phyloP scores from a whole-genome alignment of 495 filamentous ascomycete species.

The Aspergillus diversus region DNA sequence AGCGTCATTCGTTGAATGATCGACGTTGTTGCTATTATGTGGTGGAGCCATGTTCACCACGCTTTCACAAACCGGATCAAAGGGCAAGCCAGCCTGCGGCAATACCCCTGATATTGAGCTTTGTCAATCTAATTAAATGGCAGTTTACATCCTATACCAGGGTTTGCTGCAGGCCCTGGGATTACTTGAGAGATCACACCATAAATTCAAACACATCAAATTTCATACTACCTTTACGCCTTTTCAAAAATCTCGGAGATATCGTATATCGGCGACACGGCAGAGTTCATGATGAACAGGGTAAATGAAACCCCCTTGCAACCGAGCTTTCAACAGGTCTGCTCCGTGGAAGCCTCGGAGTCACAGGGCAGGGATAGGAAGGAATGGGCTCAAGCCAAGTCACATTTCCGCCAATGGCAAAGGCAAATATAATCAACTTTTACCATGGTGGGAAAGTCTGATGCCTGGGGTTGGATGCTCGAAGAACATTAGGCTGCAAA shows the following conservation, averaged over 20 bases:
- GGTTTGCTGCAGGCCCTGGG: no score
- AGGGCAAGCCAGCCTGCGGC: neutral
- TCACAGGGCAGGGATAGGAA: constrained; percentile 1
- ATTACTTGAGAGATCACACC: no score
- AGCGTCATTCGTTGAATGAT: neutral
- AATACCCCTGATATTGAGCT: neutral
- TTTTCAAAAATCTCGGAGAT: no score
- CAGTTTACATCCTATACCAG: no score
- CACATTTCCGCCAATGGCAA: neutral
- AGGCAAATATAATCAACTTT: neutral
- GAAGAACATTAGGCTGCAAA: neutral
- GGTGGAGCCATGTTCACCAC: neutral
- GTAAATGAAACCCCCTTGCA: neutral
- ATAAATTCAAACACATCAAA: no score
- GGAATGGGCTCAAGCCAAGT: neutral
- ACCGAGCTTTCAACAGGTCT: neutral
- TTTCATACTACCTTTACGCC: no score
- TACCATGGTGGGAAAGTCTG: no score
- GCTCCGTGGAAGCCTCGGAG: neutral
- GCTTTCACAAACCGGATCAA: neutral
- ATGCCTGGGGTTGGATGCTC: neutral
- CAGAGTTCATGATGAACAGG: no score
- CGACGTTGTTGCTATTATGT: neutral
- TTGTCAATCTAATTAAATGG: neutral
- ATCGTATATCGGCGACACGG: no score